phyloP scores from a whole-genome alignment of 108 stramenopile species.

The Nitzschia inconspicua region DNA sequence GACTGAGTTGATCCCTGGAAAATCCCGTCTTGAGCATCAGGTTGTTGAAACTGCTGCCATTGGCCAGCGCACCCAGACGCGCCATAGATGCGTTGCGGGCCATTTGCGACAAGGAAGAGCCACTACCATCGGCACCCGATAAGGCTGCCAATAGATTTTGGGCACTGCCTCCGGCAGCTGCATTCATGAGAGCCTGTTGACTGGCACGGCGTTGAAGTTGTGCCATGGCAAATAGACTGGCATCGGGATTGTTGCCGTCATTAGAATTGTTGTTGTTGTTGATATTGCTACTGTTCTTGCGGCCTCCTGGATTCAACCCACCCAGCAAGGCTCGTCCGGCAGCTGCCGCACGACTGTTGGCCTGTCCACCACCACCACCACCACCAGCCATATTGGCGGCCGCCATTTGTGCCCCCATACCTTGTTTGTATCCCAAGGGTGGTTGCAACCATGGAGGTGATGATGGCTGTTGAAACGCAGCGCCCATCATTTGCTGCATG shows the following conservation, averaged over 20 bases:
- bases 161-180: slow-evolving; percentile 13
- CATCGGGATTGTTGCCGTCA: slow-evolving; percentile 17
- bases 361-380: too few relatives aligned
- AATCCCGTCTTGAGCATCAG: slow-evolving; percentile 70
- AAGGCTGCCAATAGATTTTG: slow-evolving; percentile 37
- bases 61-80: slow-evolving; percentile 30
- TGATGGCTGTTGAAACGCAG: too few relatives aligned
- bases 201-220: slow-evolving; percentile 45
- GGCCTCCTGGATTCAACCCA: slow-evolving; percentile 13
- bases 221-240: slow-evolving; percentile 45
- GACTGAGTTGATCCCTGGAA: slow-evolving; percentile 62
- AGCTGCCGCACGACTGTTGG: slow-evolving; percentile 59
- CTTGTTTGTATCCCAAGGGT: slow-evolving; percentile 57
- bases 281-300: not conserved
- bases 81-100: slow-evolving; percentile 69
- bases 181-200: slow-evolving; percentile 26
- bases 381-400: slow-evolving; percentile 30
- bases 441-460: slow-evolving; percentile 61
- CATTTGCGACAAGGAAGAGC: slow-evolving; percentile 56
- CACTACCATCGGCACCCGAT: slow-evolving; percentile 1
- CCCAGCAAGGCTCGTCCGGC: slow-evolving; percentile 69
- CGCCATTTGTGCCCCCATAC: slow-evolving; percentile 40
- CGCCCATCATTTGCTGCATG: too few relatives aligned
- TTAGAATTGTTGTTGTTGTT: not conserved
- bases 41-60: slow-evolving; percentile 45